Evolutionary conservation across 2,329 filamentous ascomycete species (phyloP), one percentile per base, ranked within the genome.

Genomic region (Zasmidium angulare): DNA sequence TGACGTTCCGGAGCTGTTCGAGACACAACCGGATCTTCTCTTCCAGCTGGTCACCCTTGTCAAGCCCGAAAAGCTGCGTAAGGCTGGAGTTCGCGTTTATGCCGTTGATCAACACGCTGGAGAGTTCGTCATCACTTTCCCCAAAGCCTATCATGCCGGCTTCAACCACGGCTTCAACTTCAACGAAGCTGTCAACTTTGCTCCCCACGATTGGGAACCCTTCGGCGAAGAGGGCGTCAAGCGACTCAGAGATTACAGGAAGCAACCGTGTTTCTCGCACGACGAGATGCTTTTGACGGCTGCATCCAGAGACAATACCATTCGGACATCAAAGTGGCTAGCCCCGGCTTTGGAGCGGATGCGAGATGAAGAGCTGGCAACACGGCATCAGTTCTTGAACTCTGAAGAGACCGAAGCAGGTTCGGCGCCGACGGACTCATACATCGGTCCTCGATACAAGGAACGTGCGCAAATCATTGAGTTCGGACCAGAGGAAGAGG

Each of bases 81-180:
- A 96, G 73, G 93, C 93, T 2, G 93, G 93, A 0, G 95, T 99
- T 1, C 85, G 90, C 50, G 93, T 98, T 2, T 98, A 91, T 72
- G 95, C 95, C 0, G 79, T 97, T n/a, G 95, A 99, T 72, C 95
- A 99, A 74, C 85, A 93, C 67, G 95, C 95, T 24, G 95, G 95
- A 3, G 92, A 99, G 71, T 91, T 99, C 65, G 93, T 99, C 63
- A 88, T 99, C 64, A 99, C 95, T 0, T 99, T 97, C 69, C 95
- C 95, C 0, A 90, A 96, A 73, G 95, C 95, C 0, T 99, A 98
- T 69, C 95, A 99, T 73, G 93, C 95, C 4, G 95, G 95, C 0
- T 99, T 99, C 78, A 99, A 99, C 69, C 95, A 99, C 69, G 95
- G 80, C 2, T 99, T 99, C 80, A 99, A 99, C 72, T 96, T 97